Conservation (phyloP, 1,284 basidiomycete species). For the Tilletia horrida region DNA sequence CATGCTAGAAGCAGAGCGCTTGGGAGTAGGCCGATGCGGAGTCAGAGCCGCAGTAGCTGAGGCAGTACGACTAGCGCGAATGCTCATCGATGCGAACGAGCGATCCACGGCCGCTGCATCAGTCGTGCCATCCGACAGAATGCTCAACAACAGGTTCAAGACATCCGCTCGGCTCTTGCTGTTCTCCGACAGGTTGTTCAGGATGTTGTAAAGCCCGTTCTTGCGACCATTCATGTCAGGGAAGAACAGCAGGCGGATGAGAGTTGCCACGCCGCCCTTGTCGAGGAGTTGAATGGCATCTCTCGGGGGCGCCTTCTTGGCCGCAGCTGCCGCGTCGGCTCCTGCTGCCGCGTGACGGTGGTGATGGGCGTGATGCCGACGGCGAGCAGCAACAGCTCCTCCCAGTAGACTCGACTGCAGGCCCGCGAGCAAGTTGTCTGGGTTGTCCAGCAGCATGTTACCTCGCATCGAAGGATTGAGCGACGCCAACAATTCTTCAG, state of each 20-base stretch:
- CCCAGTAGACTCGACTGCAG: background rate
- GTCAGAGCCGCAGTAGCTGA: slow-evolving; percentile 27
- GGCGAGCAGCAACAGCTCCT: background rate
- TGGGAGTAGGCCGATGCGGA: slow-evolving; percentile 31
- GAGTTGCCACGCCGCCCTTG: slow-evolving; percentile 79
- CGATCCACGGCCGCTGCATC: slow-evolving; percentile 88
- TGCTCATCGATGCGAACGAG: slow-evolving; percentile 80
- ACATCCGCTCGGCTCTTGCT: slow-evolving; percentile 83
- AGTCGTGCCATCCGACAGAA: slow-evolving; percentile 89
- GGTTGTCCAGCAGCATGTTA: background rate
- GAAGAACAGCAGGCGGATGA: slow-evolving; percentile 92
- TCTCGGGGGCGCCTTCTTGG: slow-evolving; percentile 49
- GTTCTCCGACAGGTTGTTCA: slow-evolving; percentile 95
- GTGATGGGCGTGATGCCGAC: slow-evolving; percentile 6
- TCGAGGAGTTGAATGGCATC: slow-evolving; percentile 94
- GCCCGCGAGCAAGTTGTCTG: background rate
- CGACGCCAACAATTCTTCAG: slow-evolving; percentile 1
- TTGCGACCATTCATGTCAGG: slow-evolving; percentile 79
- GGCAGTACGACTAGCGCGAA: slow-evolving; percentile 14
- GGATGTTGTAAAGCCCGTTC: slow-evolving; percentile 78
- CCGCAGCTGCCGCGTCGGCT: slow-evolving; percentile 6
- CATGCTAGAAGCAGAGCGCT: slow-evolving; percentile 13
- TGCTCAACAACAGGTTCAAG: slow-evolving; percentile 84
- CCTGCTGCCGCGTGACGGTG: background rate
- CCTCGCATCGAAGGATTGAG: slow-evolving; percentile 7